These are phyloP conservation scores for Suhomyces sp. DNA, from an alignment of 805 yeast genomes.

Conservation along the genomic window DNA sequence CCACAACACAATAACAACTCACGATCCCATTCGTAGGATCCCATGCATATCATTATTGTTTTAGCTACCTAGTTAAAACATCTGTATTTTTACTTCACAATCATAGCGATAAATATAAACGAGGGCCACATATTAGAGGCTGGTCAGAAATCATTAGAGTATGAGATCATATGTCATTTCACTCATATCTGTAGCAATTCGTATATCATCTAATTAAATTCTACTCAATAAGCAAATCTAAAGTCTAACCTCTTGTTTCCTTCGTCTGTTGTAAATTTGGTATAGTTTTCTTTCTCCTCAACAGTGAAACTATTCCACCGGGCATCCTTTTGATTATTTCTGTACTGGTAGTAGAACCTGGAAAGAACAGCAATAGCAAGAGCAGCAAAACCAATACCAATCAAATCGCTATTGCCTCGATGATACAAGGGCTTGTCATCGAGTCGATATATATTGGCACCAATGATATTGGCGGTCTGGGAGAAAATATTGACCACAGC, in stretches of 20 bases:
- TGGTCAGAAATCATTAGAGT: too few relatives aligned
- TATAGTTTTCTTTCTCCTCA: slow-evolving; percentile 52
- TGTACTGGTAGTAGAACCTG: slow-evolving; percentile 37
- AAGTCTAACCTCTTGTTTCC: slow-evolving; percentile 40
- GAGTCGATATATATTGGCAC: slow-evolving; percentile 55
- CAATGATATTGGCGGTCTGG: slow-evolving; percentile 55
- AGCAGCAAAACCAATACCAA: slow-evolving; percentile 34
- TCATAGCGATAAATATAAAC: too few relatives aligned
- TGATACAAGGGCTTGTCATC: slow-evolving; percentile 61
- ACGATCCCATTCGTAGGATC: too few relatives aligned
- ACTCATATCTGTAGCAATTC: too few relatives aligned
- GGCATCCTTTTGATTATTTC: slow-evolving; percentile 44
- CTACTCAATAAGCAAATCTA: slow-evolving; percentile 1
- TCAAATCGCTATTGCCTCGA: slow-evolving; percentile 51
- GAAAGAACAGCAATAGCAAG: slow-evolving; percentile 27
- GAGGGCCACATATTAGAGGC: too few relatives aligned
- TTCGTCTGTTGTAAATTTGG: slow-evolving; percentile 43
- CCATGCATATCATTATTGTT: too few relatives aligned
- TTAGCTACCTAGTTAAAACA: too few relatives aligned
- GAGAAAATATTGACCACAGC: slow-evolving; percentile 65
- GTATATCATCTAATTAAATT: too few relatives aligned
- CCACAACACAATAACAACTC: too few relatives aligned
- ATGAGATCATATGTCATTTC: too few relatives aligned
- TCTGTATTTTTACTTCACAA: too few relatives aligned
- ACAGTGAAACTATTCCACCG: slow-evolving; percentile 51